Base-by-base conservation (phyloP, 257 asterid species). In the Salvia hispanica region DNA sequence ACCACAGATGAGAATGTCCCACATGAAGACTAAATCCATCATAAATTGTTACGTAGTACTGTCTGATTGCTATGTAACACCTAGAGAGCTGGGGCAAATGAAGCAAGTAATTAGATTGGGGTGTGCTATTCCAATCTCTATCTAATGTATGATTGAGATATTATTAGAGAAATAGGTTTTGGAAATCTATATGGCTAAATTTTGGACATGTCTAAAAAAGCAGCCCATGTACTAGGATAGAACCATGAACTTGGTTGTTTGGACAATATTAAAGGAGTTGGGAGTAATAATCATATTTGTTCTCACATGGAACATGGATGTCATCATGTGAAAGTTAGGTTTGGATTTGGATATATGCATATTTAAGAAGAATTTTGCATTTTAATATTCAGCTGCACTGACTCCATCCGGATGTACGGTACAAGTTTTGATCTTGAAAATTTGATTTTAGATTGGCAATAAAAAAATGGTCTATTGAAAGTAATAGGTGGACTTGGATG, bases 31-130 rank as follows among this genome's bases (percentile, higher is more conserved):
- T 63, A 15, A 18, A 71, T 51, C 62, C 66, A 59, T 58, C 60
- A 55, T 42, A 47, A 70, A 68, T 51, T 69, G 62, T 77, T 64
- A 25, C 1, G 2, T 25, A 67, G 37, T 62, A 72, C 65, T 77
- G 73, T 67, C 50, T 63, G 81, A 77, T 72, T 69, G 78, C 78
- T 68, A 73, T 67, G 81, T 68, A 68, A 77, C 73, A 68, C 55
- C 62, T 69, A 48, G 59, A 72, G 50, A 39, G 71, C 37, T 66
- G 58, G 74, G 77, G 31, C 71, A 76, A 52, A 44, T 63, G 66
- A 58, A 58, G 74, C 53, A 71, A 40, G 52, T 15, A 37, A 60
- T 45, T 34, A 47, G 71, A 66, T 72, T 72, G 72, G 74, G 21
- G 8, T 72, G 63, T 67, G 57, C 63, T 50, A 37, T 37, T 60